Percentiles rank a stretch among this genome's conserved stretches.
Evolutionary conservation across 352 stramenopile genomes (phyloP).

Genomic region (Phytophthora cryptogea): DNA sequence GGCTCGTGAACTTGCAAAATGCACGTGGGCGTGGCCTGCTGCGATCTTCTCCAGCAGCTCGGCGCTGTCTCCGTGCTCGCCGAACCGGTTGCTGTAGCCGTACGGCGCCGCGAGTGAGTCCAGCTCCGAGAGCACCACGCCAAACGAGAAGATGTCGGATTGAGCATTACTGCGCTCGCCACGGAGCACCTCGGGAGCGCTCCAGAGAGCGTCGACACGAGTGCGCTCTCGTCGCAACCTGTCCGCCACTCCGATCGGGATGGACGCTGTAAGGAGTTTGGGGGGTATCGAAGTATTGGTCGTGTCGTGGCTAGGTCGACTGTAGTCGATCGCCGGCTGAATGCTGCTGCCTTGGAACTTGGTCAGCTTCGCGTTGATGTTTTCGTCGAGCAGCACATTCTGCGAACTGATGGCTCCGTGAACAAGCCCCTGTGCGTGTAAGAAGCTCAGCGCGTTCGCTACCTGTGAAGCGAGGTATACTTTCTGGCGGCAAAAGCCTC

Average conservation of each 20-base stretch:
- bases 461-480: constrained; percentile 51
- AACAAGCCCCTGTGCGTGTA: constrained; percentile 50
- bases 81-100: constrained; percentile 13
- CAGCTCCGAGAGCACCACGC: constrained; percentile 58
- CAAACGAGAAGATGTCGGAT: constrained; percentile 63
- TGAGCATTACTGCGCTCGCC: constrained; percentile 45
- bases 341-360: constrained; percentile 38
- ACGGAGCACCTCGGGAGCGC: constrained; percentile 56
- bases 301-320: constrained; percentile 16
- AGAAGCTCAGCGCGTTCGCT: constrained; percentile 48
- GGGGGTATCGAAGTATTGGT: constrained; percentile 6
- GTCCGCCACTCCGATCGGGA: constrained; percentile 23
- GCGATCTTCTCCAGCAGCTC: constrained; percentile 46
- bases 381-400: constrained; percentile 40
- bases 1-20: constrained; percentile 31
- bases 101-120: constrained; percentile 37
- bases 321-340: constrained; percentile 8
- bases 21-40: constrained; percentile 27
- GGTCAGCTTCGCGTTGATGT: constrained; percentile 53
- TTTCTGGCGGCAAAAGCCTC: constrained; percentile 49
- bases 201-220: constrained; percentile 30
- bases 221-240: constrained; percentile 21
- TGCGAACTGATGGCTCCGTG: constrained; percentile 37
- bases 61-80: constrained; percentile 17
- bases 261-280: constrained; percentile 18